phyloP scores from a whole-genome alignment of 2,329 filamentous ascomycete genomes.

The Pseudocercospora fijiensis region DNA sequence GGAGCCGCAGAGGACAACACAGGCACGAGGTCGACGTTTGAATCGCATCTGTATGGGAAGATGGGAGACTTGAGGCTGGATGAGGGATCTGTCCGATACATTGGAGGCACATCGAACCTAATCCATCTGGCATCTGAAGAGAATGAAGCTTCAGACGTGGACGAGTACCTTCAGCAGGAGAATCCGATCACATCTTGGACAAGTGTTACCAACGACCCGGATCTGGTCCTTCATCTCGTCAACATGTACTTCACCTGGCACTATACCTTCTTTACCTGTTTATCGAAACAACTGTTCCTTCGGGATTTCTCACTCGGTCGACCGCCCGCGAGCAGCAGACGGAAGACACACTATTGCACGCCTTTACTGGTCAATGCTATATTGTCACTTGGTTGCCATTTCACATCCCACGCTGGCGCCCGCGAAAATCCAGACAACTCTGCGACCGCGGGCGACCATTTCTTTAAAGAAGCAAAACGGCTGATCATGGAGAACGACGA shows the following conservation, averaged over 20 bases:
- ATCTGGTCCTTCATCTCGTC: conserved; percentile 80
- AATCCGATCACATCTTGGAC: conserved; percentile 85
- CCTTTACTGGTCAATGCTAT: conserved; percentile 90
- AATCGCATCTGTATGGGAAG: conserved; percentile 82
- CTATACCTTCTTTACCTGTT: conserved; percentile 90
- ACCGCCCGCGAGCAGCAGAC: conserved; percentile 49
- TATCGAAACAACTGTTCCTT: conserved; percentile 84
- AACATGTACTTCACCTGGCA: conserved; percentile 99
- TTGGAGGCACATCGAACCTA: conserved; percentile 90
- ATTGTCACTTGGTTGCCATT: conserved; percentile 89
- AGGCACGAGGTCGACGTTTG: conserved; percentile 50
- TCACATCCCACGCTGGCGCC: conserved; percentile 73
- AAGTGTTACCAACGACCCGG: conserved; percentile 73
- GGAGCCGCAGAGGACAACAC: conserved; percentile 40
- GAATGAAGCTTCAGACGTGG: conserved; percentile 36
- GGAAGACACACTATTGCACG: conserved; percentile 75
- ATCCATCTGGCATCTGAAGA: conserved; percentile 68
- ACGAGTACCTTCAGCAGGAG: conserved; percentile 55
- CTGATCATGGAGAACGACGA: conserved; percentile 88
- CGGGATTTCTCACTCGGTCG: conserved; percentile 77
- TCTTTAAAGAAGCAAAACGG: conserved; percentile 90
- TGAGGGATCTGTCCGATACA: conserved; percentile 84
- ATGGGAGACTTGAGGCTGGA: conserved; percentile 89
- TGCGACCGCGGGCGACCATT: conserved; percentile 89
- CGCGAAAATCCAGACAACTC: conserved; percentile 70